Conservation (phyloP, 495 filamentous ascomycete genomes). For the Aspergillus indologenus region DNA sequence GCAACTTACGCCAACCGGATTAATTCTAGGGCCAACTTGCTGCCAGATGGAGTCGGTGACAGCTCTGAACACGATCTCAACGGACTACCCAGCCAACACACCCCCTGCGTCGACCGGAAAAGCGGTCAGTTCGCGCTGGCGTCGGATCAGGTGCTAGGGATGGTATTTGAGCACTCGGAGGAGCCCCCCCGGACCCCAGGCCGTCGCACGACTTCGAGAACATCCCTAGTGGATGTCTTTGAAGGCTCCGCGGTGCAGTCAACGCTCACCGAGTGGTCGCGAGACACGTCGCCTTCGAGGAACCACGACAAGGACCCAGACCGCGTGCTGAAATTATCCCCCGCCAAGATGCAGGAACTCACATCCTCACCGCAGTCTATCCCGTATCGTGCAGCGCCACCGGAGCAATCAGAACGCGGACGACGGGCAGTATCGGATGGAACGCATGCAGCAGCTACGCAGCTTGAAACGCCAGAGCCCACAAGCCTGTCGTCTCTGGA, state of each 20-base stretch:
- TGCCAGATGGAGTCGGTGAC: constrained; percentile 3
- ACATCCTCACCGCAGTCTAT: constrained; percentile 55
- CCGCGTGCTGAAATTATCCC: constrained; percentile 49
- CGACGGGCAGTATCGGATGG: constrained; percentile 29
- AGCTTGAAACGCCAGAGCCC: constrained; percentile 16
- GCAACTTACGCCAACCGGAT: background rate
- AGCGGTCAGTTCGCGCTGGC: constrained; percentile 16
- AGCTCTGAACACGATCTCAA: constrained; percentile 2
- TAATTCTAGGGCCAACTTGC: background rate
- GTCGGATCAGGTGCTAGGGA: constrained; percentile 21
- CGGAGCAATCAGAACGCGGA: constrained; percentile 22
- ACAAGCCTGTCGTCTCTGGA: constrained; percentile 13
- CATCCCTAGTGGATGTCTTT: constrained; percentile 23
- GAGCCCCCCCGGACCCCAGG: constrained; percentile 2
- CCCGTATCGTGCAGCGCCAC: constrained; percentile 33
- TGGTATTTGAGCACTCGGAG: constrained; percentile 21
- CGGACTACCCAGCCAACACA: constrained; percentile 6
- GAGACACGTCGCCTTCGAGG: constrained; percentile 16
- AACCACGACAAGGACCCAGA: constrained; percentile 35
- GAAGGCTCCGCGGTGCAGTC: constrained; percentile 17
- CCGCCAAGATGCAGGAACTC: constrained; percentile 53
- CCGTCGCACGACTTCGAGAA: constrained; percentile 10
- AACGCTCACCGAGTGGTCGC: constrained; percentile 13
- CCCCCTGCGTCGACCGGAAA: constrained; percentile 13
- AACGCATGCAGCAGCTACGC: constrained; percentile 8